A percentile compares a stretch with the other conserved stretches of the same genome.
These are phyloP conservation scores for Podaxis mareebaensis DNA, from an alignment of 768 basidiomycete species.

Conservation along the genomic window DNA sequence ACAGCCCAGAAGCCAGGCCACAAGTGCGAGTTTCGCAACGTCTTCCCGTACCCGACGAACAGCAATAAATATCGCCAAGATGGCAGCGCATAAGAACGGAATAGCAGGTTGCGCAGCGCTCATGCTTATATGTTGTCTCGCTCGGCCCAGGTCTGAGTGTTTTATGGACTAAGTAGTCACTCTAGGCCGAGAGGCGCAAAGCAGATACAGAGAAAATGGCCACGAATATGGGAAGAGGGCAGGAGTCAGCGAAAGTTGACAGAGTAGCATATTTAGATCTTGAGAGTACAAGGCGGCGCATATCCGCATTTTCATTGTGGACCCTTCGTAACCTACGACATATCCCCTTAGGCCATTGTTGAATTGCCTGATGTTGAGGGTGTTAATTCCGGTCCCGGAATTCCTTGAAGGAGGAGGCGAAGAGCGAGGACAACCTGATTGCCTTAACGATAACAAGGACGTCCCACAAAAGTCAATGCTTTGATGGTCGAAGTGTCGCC, in stretches of 20 bases:
- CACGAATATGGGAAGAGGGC: not conserved
- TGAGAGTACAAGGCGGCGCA: constrained; percentile 10
- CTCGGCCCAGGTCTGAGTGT: not conserved
- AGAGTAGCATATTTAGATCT: not conserved
- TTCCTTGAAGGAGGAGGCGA: not conserved
- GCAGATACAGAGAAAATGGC: not conserved
- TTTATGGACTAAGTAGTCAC: not conserved
- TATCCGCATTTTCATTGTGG: not conserved
- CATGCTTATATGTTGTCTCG: constrained; percentile 26
- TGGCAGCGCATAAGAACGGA: constrained; percentile 44
- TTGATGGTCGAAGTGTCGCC: not conserved
- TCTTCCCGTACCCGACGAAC: constrained; percentile 47
- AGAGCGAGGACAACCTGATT: constrained; percentile 5
- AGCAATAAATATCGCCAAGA: constrained; percentile 42
- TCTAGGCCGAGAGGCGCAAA: not conserved
- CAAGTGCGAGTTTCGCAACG: constrained; percentile 47
- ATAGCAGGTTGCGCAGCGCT: constrained; percentile 36
- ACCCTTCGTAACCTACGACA: constrained; percentile 4
- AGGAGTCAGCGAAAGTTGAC: not conserved
- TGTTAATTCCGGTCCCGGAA: not conserved
- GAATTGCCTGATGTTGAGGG: not conserved
- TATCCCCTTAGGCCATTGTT: not conserved
- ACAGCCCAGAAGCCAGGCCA: constrained; percentile 49
- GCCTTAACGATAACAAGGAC: constrained; percentile 14
- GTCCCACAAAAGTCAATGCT: not conserved